Conservation (phyloP, 1,284 basidiomycete genomes). For the Cronartium quercuum region DNA sequence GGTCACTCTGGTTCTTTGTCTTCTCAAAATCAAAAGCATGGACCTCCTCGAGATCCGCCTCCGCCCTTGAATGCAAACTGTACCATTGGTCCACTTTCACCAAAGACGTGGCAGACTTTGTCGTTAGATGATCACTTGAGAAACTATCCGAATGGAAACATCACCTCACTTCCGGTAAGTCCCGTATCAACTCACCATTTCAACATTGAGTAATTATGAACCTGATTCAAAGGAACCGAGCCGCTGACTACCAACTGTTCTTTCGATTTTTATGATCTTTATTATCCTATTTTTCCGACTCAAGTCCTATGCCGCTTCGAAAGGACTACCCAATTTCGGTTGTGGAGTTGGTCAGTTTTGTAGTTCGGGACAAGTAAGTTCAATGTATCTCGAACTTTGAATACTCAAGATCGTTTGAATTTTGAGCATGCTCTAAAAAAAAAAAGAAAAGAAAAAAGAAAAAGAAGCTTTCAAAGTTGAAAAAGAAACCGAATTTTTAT, state of each 20-base stretch:
- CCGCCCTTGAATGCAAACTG: not conserved
- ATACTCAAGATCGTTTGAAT: too few relatives aligned
- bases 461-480: not conserved
- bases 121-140: constrained; percentile 22
- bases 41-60: constrained; percentile 13
- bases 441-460: not conserved
- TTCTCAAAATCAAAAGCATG: not conserved
- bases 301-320: constrained; percentile 28
- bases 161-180: constrained; percentile 22
- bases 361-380: constrained; percentile 31
- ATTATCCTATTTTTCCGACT: not conserved
- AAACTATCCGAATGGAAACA: constrained; percentile 26
- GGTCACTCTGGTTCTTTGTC: not conserved
- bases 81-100: constrained; percentile 17
- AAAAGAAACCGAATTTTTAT: not conserved
- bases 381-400: not conserved
- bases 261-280: not conserved
- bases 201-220: not conserved
- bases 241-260: not conserved
- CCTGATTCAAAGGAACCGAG: not conserved
- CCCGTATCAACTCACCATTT: not conserved
- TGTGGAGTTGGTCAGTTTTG: constrained; percentile 32
- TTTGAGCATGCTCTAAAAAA: not conserved
- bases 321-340: constrained; percentile 22
- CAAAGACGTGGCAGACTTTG: constrained; percentile 24